These are phyloP conservation scores for Aquanectria penicillioides DNA, from an alignment of 2,329 filamentous ascomycete species.

Conservation along the genomic window DNA sequence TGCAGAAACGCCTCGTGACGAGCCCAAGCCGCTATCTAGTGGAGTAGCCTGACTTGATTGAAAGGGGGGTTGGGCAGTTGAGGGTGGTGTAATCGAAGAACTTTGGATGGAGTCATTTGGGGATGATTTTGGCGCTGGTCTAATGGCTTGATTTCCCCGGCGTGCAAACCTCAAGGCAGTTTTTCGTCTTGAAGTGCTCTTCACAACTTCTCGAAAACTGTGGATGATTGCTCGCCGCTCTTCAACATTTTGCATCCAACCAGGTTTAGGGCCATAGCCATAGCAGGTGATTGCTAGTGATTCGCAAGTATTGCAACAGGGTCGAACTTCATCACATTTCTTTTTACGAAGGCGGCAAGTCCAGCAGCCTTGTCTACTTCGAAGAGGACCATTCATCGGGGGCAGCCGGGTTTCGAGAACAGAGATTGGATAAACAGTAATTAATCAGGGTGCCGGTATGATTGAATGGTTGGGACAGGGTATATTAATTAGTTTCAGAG, in stretches of 20 bases:
- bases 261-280: constrained; percentile 15
- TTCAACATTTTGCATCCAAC: constrained; percentile 9
- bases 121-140: constrained; percentile 6
- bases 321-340: constrained; percentile 9
- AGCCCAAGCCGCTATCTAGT: neutral
- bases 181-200: neutral
- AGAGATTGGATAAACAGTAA: no score
- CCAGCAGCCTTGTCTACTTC: constrained; percentile 17
- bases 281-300: constrained; percentile 17
- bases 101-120: neutral
- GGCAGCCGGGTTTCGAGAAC: no score
- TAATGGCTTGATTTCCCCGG: neutral
- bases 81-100: neutral
- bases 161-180: neutral
- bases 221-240: neutral
- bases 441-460: no score
- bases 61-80: neutral
- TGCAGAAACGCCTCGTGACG: neutral
- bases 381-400: constrained; percentile 33
- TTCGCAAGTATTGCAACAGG: constrained; percentile 1
- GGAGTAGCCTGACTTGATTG: neutral
- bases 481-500: no score
- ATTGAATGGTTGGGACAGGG: no score
- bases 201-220: neutral
- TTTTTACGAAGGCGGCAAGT: constrained; percentile 16